phyloP scores from a whole-genome alignment of 2,329 filamentous ascomycete species.

The Paradendryphiella salina region DNA sequence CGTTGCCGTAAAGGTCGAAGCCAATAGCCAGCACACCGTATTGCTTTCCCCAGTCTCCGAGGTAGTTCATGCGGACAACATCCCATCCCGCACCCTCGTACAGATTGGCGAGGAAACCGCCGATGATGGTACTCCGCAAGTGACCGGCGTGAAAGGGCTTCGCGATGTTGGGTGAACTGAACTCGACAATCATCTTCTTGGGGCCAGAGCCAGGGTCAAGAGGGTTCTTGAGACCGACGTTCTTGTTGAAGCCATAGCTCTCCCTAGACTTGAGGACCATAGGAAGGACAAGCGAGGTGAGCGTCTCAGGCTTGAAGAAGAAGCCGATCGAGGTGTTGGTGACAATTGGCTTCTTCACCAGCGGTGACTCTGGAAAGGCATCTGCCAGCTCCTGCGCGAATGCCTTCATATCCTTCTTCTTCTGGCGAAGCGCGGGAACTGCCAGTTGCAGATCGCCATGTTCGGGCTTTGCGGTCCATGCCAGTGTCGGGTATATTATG shows the following conservation, averaged over 20 bases:
- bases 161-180: constrained; percentile 83
- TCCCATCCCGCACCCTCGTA: constrained; percentile 72
- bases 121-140: constrained; percentile 75
- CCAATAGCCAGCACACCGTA: constrained; percentile 72
- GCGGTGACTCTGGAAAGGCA: constrained; percentile 71
- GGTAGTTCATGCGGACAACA: constrained; percentile 71
- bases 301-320: constrained; percentile 72
- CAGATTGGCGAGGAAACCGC: constrained; percentile 70
- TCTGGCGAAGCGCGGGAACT: constrained; percentile 77
- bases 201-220: constrained; percentile 62
- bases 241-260: constrained; percentile 66
- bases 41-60: constrained; percentile 79
- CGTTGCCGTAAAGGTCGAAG: constrained; percentile 73
- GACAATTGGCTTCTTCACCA: constrained; percentile 71
- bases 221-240: constrained; percentile 63
- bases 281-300: constrained; percentile 69
- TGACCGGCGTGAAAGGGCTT: constrained; percentile 80
- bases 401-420: constrained; percentile 63
- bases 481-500: constrained; percentile 73
- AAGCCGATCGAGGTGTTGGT: constrained; percentile 74
- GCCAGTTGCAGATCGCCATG: constrained; percentile 82
- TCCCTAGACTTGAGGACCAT: constrained; percentile 65
- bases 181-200: constrained; percentile 76
- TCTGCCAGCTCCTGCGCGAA: constrained; percentile 59
- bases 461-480: constrained; percentile 78